These are phyloP conservation scores for Nannochloris sp. DNA, from an alignment of 139 green algal genomes.

Conservation along the genomic window DNA sequence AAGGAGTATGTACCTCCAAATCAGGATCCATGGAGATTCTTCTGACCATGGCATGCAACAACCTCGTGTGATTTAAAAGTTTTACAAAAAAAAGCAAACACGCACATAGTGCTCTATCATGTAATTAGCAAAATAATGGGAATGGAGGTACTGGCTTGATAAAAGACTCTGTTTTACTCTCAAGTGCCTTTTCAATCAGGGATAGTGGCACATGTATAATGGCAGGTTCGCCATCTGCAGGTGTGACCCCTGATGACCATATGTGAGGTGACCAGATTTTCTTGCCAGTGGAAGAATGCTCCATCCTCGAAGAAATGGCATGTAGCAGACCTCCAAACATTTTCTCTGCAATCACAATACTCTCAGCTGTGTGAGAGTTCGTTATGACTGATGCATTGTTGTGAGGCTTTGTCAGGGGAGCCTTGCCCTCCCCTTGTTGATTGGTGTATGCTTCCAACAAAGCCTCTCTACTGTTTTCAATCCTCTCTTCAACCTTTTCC, in stretches of 20 bases:
- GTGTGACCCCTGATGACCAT: neutral
- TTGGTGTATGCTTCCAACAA: neutral
- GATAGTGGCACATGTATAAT: neutral
- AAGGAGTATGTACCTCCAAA: conserved; percentile 59
- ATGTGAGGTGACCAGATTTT: conserved; percentile 1
- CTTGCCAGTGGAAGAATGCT: neutral
- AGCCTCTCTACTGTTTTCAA: neutral
- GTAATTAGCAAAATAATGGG: neutral
- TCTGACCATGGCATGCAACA: conserved; percentile 24
- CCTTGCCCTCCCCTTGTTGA: neutral
- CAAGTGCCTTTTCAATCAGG: neutral
- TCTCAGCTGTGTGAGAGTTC: neutral
- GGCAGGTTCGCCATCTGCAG: neutral
- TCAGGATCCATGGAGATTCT: conserved; percentile 68
- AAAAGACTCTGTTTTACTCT: neutral
- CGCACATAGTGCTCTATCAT: neutral
- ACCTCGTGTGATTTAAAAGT: neutral
- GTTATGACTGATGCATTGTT: neutral
- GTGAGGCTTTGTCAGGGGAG: neutral
- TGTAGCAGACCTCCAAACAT: conserved; percentile 4
- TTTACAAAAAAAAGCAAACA: conserved; percentile 1
- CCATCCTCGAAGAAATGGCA: conserved; percentile 3
- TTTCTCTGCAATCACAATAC: neutral
- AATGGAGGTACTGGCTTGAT: neutral
- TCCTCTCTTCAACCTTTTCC: neutral